A percentile compares a stretch with the other conserved stretches of the same genome.
Conservation (phyloP, 768 basidiomycete species). For the Rhizopogon salebrosus region DNA sequence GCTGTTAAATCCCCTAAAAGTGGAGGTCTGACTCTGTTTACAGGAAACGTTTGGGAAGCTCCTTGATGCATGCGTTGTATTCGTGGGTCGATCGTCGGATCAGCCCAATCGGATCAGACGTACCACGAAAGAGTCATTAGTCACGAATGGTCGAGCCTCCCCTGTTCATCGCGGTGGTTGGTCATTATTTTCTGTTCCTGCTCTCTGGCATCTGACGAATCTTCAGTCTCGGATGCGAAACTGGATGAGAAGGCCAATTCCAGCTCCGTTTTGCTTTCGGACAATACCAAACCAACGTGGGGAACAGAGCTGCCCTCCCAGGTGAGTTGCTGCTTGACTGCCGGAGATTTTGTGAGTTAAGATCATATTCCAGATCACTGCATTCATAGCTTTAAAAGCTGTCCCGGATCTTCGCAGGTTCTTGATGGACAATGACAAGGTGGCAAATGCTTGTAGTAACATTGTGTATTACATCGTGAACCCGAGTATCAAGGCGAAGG, state of each 20-base stretch:
- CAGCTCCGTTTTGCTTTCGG: conserved; percentile 36
- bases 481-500: conserved; percentile 74
- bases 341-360: conserved; percentile 4
- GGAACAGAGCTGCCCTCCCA: conserved; percentile 24
- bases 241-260: conserved; percentile 59
- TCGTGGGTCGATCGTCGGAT: conserved; percentile 70
- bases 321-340: conserved; percentile 7
- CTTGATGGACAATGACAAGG: conserved; percentile 79
- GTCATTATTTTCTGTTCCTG: not conserved
- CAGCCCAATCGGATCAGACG: conserved; percentile 78
- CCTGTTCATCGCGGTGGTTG: conserved; percentile 55
- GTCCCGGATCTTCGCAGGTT: conserved; percentile 76
- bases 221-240: conserved; percentile 32
- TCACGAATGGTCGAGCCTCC: conserved; percentile 66
- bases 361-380: conserved; percentile 50
- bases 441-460: conserved; percentile 72
- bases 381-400: conserved; percentile 62
- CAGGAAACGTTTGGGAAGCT: conserved; percentile 85
- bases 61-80: conserved; percentile 70
- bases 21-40: not conserved
- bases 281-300: conserved; percentile 22
- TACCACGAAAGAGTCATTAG: conserved; percentile 53
- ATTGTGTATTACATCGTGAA: conserved; percentile 80
- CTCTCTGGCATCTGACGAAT: not conserved
- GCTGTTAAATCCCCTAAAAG: not conserved